Conservation (phyloP, 352 stramenopile species). For the Peronospora tabacina region DNA sequence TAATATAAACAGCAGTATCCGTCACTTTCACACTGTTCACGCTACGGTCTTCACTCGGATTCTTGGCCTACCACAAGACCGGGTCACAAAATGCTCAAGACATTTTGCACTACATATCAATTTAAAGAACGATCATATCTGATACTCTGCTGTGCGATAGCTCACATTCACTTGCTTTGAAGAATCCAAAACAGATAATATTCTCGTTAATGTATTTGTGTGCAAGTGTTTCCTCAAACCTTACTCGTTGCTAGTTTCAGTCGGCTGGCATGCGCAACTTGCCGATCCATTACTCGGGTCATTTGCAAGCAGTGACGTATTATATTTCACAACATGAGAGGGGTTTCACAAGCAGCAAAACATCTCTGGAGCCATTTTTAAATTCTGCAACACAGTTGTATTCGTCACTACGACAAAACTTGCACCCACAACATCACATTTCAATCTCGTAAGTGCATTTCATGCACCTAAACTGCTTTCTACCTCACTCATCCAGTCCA, state of each 20-base stretch:
- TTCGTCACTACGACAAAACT: slow-evolving; percentile 42
- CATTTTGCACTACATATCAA: too few relatives aligned
- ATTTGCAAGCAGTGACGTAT: background rate
- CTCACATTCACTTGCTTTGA: slow-evolving; percentile 22
- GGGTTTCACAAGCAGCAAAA: slow-evolving; percentile 50
- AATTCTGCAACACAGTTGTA: slow-evolving; percentile 25
- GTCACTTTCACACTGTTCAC: slow-evolving; percentile 38
- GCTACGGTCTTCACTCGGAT: slow-evolving; percentile 59
- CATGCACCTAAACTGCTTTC: slow-evolving; percentile 38
- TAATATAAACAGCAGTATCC: slow-evolving; percentile 35
- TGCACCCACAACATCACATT: slow-evolving; percentile 43
- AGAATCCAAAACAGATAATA: slow-evolving; percentile 10
- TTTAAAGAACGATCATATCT: slow-evolving; percentile 18
- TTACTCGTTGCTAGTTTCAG: slow-evolving; percentile 12
- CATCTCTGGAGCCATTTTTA: slow-evolving; percentile 33
- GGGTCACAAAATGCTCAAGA: background rate
- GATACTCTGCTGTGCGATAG: slow-evolving; percentile 50
- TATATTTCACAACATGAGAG: slow-evolving; percentile 26
- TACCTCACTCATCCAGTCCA: slow-evolving; percentile 48
- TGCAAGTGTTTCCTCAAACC: slow-evolving; percentile 16
- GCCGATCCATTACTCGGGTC: background rate
- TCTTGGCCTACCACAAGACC: slow-evolving; percentile 35
- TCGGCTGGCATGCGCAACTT: slow-evolving; percentile 8
- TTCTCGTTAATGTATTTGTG: slow-evolving; percentile 1
- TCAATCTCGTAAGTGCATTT: slow-evolving; percentile 33